These are phyloP conservation scores for Fusarium cyanostomum DNA, from an alignment of 2,329 filamentous ascomycete genomes.

Conservation along the genomic window DNA sequence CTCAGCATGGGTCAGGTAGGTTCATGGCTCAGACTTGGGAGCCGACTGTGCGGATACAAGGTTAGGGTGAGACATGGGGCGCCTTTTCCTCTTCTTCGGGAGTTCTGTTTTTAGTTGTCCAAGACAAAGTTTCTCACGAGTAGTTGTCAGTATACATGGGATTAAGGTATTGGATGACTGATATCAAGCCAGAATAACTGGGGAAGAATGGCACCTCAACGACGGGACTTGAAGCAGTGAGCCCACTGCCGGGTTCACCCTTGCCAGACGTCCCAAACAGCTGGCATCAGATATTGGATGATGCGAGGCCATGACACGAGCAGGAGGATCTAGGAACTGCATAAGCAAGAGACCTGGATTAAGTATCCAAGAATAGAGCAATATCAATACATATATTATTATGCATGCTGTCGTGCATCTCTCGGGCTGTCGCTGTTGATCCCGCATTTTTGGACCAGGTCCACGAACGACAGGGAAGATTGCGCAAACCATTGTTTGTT, in stretches of 20 bases:
- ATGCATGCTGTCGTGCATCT: conserved; percentile 4
- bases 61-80: conserved; percentile 8
- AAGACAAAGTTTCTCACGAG: conserved; percentile 1
- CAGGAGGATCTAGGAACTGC: conserved; percentile 1
- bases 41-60: not conserved
- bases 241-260: conserved; percentile 15
- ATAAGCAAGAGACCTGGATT: not conserved
- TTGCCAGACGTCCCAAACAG: not conserved
- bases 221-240: conserved; percentile 3
- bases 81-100: not conserved
- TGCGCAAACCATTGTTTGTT: not conserved
- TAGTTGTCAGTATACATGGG: not conserved
- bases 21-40: conserved; percentile 10
- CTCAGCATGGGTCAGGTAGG: conserved; percentile 3
- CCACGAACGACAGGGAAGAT: not conserved
- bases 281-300: conserved; percentile 9
- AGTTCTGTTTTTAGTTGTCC: conserved; percentile 8
- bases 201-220: not conserved
- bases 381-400: not conserved
- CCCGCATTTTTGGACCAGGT: not conserved
- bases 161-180: not conserved
- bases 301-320: conserved; percentile 6
- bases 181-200: conserved; percentile 1
- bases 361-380: conserved; percentile 1
- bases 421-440: not conserved